Base-by-base conservation (phyloP, 139 green algal species). In the Chlamydomonas eustigma region DNA sequence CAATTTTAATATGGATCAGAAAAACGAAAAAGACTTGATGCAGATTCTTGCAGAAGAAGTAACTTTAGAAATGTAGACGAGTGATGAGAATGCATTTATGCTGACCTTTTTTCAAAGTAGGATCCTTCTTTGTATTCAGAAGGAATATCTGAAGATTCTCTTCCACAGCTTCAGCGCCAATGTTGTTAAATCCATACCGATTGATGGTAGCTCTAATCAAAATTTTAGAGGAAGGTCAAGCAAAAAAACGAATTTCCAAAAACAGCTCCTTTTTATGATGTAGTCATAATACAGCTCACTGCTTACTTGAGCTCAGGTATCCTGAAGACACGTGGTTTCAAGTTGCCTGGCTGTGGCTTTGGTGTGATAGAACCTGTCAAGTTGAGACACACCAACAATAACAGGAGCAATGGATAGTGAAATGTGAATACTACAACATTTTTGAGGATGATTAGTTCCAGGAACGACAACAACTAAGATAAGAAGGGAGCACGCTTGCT, bases 141-240 rank as follows among this genome's bases (percentile, higher is more conserved):
- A 77, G 75, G 25, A 89, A 90, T 4, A 76, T 33, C 58, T 84
- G 76, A 38, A 99, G 83, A 28, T 92, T 85, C 25, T 87, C 67
- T 1, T 71, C 67, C 5, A 90, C 95, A 1, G 81, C 89, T 12
- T 97, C 95, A 33, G 91, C 79, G 3, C 96, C 96, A 18, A 93
- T 51, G 78, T 82, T 95, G 85, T 99, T 99, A 91, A 99, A 99
- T 52, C 96, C 96, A 75, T 97, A 98, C 5, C 96, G 88, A 84
- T 99, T 99, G 78, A 99, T 97, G 38, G 94, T 88, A 18, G 92
- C 94, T 63, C 91, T 95, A 83, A 37, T n/a, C n/a, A n/a, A n/a
- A n/a, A n/a, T n/a, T n/a, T n/a, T n/a, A n/a, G n/a, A n/a, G n/a
- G n/a, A n/a, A n/a, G n/a, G n/a, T n/a, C n/a, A n/a, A n/a, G n/a